Percentiles rank a stretch among this genome's conserved stretches.
Evolutionary conservation across 202 grass and related monocot genomes (phyloP).

Genomic region (Schoenoplectus triqueter): DNA sequence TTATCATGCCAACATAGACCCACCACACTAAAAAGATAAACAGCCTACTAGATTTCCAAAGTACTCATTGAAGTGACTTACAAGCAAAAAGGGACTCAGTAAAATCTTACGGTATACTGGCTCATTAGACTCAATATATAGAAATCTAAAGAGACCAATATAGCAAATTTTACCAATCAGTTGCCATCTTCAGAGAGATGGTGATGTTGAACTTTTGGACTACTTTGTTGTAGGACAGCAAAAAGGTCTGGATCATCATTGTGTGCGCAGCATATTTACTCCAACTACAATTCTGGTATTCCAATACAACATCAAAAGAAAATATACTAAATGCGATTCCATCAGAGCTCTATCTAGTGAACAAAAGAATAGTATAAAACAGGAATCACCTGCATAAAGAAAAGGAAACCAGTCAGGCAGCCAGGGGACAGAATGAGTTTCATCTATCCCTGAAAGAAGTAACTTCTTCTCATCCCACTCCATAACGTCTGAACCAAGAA

Average conservation of each 20-base stretch:
- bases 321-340: background rate
- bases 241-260: background rate
- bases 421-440: background rate
- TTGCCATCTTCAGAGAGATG: too few species aligned
- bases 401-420: background rate
- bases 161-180: too few species aligned
- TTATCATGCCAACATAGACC: too few species aligned
- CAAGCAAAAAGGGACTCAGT: too few species aligned
- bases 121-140: too few species aligned
- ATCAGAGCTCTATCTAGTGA: background rate
- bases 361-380: too few species aligned
- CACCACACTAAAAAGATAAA: too few species aligned
- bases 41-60: too few species aligned
- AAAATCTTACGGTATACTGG: too few species aligned
- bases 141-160: too few species aligned
- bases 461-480: background rate
- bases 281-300: background rate
- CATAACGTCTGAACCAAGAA: background rate
- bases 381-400: too few species aligned
- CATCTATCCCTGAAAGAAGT: background rate
- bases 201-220: background rate
- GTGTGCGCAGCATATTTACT: background rate
- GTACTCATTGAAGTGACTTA: too few species aligned
- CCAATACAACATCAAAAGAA: background rate
- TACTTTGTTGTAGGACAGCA: background rate